Evolutionary conservation across 2,329 filamentous ascomycete species (phyloP), one percentile per base, ranked within the genome.

Genomic region (Aspergillus tanneri): DNA sequence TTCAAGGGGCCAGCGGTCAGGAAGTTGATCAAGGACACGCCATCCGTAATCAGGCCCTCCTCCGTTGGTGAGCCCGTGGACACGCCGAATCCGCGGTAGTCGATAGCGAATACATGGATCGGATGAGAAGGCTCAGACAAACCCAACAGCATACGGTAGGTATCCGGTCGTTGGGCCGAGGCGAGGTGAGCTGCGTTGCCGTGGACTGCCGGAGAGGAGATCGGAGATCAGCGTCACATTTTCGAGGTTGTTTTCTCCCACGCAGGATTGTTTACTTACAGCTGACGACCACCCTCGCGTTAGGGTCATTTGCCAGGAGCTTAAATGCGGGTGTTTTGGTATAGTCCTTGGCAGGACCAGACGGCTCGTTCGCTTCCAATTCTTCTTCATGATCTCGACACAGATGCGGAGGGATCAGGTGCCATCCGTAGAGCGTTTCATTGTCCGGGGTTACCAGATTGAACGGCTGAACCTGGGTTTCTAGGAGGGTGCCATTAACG

Each of bases 391-490:
- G 80, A 56, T 86, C 77, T 5, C 83, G 75, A 66, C 95, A 95
- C 0, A 89, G 74, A 43, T 86, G 83, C 5, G 95, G 71, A 0
- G 92, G 92, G 40, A 96, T 73, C 46, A 97, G 79, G 63, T 96
- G 92, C 92, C 92, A 97, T 21, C 87, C 88, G 64, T 93, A 95
- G 14, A 97, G 73, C 2, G 76, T 82, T 67, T 91, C 85, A 30
- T 84, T 82, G 66, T 96, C 91, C 1, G 82, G 75, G 0, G 90
- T 93, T 3, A 72, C 73, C 28, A 97, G 71, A 39, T 81, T 83
- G 67, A 97, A 96, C 0, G 92, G 88, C 5, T 89, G 90, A 2
- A 95, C 87, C 72, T 97, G 92, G 58, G 90, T 90, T 64, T 83
- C 88, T 92, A 58, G 9, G 21, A 2, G 19, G 19, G n/a, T 16